Evolutionary conservation across 805 yeast genomes (phyloP), one percentile per base, ranked within the genome.

Genomic region (Limtongia smithiae): DNA sequence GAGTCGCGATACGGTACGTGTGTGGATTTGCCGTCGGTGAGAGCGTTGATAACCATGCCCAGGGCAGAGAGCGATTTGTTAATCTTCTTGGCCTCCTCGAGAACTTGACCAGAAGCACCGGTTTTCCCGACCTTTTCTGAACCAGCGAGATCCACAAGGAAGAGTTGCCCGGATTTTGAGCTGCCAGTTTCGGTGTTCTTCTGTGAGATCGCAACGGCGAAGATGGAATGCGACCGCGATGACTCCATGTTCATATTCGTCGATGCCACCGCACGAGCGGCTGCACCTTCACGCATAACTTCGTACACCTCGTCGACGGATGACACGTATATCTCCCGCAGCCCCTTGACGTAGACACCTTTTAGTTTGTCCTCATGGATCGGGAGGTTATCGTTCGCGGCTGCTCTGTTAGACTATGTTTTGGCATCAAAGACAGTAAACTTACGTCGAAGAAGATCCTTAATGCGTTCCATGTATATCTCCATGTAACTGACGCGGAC

Each of bases 131-230:
- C 79, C 64, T 81, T 85, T 65, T 90, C 96, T 20, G 91, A 82
- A 4, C 96, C 95, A 0, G 95, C 95, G 55, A 88, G 72, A 67
- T 88, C 96, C 11, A 87, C 91, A 32, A 88, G 66, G 59, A 81
- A 83, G 51, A 88, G 71, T 50, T 78, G 80, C 4, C 89, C 82
- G 33, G 74, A 71, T 62, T 79, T 83, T 18, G 77, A 71, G 5
- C 79, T 73, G 12, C 84, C 85, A n/a, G 75, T 72, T 3, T 67
- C 67, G 17, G 71, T 53, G 58, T 77, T 74, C 61, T 77, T 78
- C 60, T 85, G 91, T n/a, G 76, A 71, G 5, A 89, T 68, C 43
- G 76, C 77, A 3, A 90, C 71, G 46, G 82, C 83, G 54, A 87
- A 79, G 27, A 89, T 83, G 0, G 91, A 80, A 65, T 88, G 96